These are phyloP conservation scores for Naganishia randhawae DNA, from an alignment of 768 basidiomycete species.

Conservation along the genomic window DNA sequence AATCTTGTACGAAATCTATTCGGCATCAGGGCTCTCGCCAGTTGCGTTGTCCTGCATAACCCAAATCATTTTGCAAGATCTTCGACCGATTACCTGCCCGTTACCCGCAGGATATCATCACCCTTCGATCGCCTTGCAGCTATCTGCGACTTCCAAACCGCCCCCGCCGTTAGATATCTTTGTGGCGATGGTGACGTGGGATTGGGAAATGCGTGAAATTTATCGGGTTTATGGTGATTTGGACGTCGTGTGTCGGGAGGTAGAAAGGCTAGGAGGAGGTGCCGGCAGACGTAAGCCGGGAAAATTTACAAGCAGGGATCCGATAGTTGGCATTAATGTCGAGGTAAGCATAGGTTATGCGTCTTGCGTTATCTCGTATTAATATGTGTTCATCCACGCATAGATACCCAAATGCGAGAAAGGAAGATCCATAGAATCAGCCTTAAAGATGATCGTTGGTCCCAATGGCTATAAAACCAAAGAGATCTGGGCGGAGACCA, in stretches of 20 bases:
- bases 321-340: slow-evolving; percentile 61
- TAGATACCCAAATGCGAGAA: slow-evolving; percentile 82
- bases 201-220: slow-evolving; percentile 59
- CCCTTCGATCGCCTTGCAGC: slow-evolving; percentile 56
- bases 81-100: slow-evolving; percentile 74
- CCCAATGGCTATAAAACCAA: slow-evolving; percentile 41
- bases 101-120: slow-evolving; percentile 54
- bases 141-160: slow-evolving; percentile 60
- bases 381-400: not conserved
- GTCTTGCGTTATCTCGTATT: not conserved
- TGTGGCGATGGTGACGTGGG: slow-evolving; percentile 71
- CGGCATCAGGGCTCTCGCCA: slow-evolving; percentile 57
- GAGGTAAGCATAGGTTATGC: slow-evolving; percentile 55
- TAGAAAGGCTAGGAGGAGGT: slow-evolving; percentile 49
- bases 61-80: slow-evolving; percentile 83
- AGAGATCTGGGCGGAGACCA: slow-evolving; percentile 78
- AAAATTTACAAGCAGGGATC: slow-evolving; percentile 43
- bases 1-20: slow-evolving; percentile 62
- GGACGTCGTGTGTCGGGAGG: slow-evolving; percentile 56
- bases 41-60: slow-evolving; percentile 66
- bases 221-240: slow-evolving; percentile 61
- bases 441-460: slow-evolving; percentile 53
- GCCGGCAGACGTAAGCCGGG: slow-evolving; percentile 1
- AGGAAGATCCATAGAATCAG: slow-evolving; percentile 62
- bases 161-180: slow-evolving; percentile 59